Evolutionary conservation across 805 yeast species (phyloP), one percentile per base, ranked within the genome.

Genomic region (Metschnikowia continentalis): DNA sequence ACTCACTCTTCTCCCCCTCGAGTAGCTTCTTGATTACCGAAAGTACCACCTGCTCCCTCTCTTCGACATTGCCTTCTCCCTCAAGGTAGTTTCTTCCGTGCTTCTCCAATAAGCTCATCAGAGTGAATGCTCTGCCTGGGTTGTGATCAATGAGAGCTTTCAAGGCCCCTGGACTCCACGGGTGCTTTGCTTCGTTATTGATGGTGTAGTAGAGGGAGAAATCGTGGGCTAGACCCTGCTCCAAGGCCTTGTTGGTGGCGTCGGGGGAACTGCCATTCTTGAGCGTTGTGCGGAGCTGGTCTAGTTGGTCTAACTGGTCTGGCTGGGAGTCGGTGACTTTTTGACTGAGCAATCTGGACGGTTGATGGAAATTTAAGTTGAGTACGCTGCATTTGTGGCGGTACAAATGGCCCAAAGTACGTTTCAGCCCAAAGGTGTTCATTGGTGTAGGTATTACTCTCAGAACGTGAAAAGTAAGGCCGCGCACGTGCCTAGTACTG

Each of bases 61-160:
- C 47, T 6, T 44, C 40, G 13, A 20, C 2, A 14, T 17, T 23
- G 13, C 41, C 33, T 26, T 36, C 14, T 6, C 26, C 40, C 5
- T 35, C 35, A 3, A 54, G 55, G 4, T 49, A 53, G 2, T 47
- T 46, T 6, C 53, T 37, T 2, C 57, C 50, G 39, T 64, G 69
- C 42, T 68, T 68, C 10, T 63, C 55, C 48, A 73, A 74, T 10
- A 80, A 57, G 47, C 80, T 82, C 74, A 77, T 72, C 15, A 82
- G 72, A n/a, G 71, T 63, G 46, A 66, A 65, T 1, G 76, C 83
- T 50, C 86, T 66, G 11, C 84, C 84, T 2, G 84, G 83, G 54
- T 81, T 81, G 38, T 67, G 53, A 32, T 61, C 17, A 11, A 59
- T 49, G 26, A 58, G 53, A 2, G 56, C 42, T 11, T 42, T 38